Base-by-base conservation (phyloP, 352 stramenopile genomes). In the Phytopythium helicoides region DNA sequence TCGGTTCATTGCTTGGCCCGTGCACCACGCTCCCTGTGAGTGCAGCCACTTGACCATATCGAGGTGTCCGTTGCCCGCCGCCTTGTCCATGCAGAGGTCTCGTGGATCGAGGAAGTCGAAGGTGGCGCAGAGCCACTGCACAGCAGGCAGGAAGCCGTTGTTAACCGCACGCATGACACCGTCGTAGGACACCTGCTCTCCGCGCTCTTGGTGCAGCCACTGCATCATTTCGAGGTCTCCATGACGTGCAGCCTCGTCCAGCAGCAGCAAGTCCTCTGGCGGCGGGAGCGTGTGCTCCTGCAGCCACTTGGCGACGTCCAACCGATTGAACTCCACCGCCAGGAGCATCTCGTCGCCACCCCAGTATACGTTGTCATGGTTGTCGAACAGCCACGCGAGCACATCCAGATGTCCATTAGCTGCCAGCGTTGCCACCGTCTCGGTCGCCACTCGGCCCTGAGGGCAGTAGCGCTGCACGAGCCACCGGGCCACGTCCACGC, bases 301-400 rank as follows among this genome's bases (percentile, higher is more conserved):
- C 45, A n/a, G 61, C 28, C 6, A 59, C 63, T 33, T 56, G 38
- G 18, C 60, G 19, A 41, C 63, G 33, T 52, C 63, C 37, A 42
- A 60, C 56, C 36, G 61, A 47, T 68, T 65, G 31, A 62, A 51
- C 0, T 47, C 56, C 26, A 68, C 61, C 0, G 61, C 61, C 22
- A 33, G 50, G 40, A 59, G 63, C 61, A 68, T 68, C 42, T 68
- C 61, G 26, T 65, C 61, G 0, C 61, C 61, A 12, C 61, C 61
- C 61, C 61, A 68, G 31, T 65, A 68, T 26, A 68, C 61, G 37
- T 65, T 23, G 16, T 68, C 61, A 12, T 71, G 58, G 45, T 66
- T 51, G n/a, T 55, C 25, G 37, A 71, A 71, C 22, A 71, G 36
- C 62, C 62, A 71, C 23, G 52, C 38, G n/a, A 71, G 46, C 22